Conservation (phyloP, 345 rosid species). For the Citrus cavaleriei region DNA sequence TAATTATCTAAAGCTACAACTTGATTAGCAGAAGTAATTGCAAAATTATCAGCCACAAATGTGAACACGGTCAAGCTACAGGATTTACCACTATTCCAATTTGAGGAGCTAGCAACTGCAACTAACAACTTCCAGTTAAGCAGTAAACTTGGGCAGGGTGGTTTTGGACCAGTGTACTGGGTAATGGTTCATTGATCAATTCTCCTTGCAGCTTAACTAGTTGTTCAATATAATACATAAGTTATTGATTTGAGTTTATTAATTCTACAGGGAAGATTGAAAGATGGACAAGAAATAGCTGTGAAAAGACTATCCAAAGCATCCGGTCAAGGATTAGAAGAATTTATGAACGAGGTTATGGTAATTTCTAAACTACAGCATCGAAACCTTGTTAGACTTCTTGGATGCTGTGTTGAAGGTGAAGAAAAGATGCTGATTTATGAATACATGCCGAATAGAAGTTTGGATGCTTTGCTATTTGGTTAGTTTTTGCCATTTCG, state of each 20-base stretch:
- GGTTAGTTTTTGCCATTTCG: slow-evolving; percentile 21
- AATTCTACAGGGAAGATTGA: slow-evolving; percentile 42
- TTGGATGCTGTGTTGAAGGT: slow-evolving; percentile 30
- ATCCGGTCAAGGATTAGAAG: slow-evolving; percentile 60
- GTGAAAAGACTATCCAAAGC: slow-evolving; percentile 52
- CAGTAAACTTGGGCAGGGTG: slow-evolving; percentile 37
- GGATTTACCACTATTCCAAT: slow-evolving; percentile 23
- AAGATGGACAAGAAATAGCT: slow-evolving; percentile 44
- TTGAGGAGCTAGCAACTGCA: slow-evolving; percentile 22
- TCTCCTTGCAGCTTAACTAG: background rate
- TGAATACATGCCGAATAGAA: slow-evolving; percentile 36
- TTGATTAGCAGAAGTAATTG: background rate
- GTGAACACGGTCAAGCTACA: slow-evolving; percentile 4
- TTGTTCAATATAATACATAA: background rate
- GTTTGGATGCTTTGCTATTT: slow-evolving; percentile 32
- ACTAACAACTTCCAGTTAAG: slow-evolving; percentile 21
- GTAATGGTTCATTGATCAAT: slow-evolving; percentile 14
- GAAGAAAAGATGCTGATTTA: slow-evolving; percentile 33
- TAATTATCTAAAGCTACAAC: background rate
- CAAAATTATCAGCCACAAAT: background rate
- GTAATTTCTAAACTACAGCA: slow-evolving; percentile 40
- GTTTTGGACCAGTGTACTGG: slow-evolving; percentile 42
- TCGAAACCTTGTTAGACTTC: slow-evolving; percentile 30
- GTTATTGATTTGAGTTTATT: slow-evolving; percentile 8
- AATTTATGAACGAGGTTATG: slow-evolving; percentile 47